phyloP scores from a whole-genome alignment of 805 yeast species.

The Wickerhamomyces chaumierensis region DNA sequence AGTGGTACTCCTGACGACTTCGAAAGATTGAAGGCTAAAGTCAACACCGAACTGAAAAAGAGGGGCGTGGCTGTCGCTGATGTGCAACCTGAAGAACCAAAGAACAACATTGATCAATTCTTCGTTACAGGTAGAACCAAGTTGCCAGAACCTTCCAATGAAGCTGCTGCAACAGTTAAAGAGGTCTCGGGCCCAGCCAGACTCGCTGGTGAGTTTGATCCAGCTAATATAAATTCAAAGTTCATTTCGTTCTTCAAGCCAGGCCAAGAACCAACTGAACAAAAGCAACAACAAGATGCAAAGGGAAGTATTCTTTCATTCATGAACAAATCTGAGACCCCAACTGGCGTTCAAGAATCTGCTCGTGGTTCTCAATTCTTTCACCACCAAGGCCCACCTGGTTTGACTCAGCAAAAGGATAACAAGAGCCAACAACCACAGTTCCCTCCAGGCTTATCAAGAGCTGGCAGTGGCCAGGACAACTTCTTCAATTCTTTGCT shows the following conservation, averaged over 20 bases:
- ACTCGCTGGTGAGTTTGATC: no score
- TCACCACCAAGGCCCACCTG: constrained; percentile 2
- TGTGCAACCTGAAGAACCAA: constrained; percentile 7
- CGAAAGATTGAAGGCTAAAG: constrained; percentile 28
- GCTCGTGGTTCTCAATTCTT: constrained; percentile 10
- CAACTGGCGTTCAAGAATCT: constrained; percentile 3
- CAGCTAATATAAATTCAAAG: constrained; percentile 17
- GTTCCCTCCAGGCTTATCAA: constrained; percentile 3
- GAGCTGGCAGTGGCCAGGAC: constrained; percentile 8
- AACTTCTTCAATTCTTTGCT: constrained; percentile 18
- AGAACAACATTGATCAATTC: constrained; percentile 16
- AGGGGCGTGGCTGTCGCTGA: constrained; percentile 19
- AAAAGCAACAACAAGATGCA: constrained; percentile 6
- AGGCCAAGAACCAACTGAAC: background rate
- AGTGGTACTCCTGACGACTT: constrained; percentile 22
- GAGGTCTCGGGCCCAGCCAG: background rate
- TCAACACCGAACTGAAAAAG: constrained; percentile 24
- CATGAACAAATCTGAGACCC: constrained; percentile 12
- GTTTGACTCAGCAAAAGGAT: background rate
- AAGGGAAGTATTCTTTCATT: constrained; percentile 18
- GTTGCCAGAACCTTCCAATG: no score
- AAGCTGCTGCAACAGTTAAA: no score
- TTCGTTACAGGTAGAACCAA: constrained; percentile 11
- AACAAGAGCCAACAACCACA: background rate
- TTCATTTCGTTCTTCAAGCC: constrained; percentile 16